Evolutionary conservation across 2,329 filamentous ascomycete species (phyloP), one percentile per base, ranked within the genome.

Genomic region (Calonectria henricotiae): DNA sequence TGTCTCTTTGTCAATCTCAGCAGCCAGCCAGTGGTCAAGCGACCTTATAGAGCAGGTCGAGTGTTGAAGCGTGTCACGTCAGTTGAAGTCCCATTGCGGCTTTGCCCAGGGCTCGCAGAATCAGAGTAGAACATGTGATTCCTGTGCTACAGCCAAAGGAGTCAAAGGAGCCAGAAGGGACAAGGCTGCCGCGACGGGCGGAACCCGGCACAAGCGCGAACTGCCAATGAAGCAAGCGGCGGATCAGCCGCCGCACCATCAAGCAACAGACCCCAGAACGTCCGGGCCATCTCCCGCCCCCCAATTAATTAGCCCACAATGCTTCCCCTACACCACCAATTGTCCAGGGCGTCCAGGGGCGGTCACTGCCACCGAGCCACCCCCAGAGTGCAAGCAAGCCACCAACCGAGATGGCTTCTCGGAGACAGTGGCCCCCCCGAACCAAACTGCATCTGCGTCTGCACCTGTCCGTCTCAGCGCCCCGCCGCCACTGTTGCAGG

Each of bases 201-300:
- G 35, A 30, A 64, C 55, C 66, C 49, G 49, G 46, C 62, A 46
- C 20, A 41, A 27, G 23, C 30, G 35, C 54, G 35, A 43, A 30
- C 27, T 25, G 20, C 55, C 23, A 60, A 66, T 49, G 51, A 67
- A 60, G 37, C 49, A 67, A 41, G 39, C 55, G 46, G 55, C 46
- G 30, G 30, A 54, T 49, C 65, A 67, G 65, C 65, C 55, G 55
- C 54, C 55, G 39, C 44, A 54, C 54, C 41, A 67, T 41, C 39
- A 41, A 41, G 39, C 41, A n/a, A n/a, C 41, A n/a, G 44, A 25
- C 46, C 27, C 54, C 37, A 27, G 62, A 58, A 46, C 49, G 47
- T 27, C 55, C 7, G 20, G 23, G 25, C 13, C 11, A 46, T 62
- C 60, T 17, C 32, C 41, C 27, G 64, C 64, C 64, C 64, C 47